Evolutionary conservation across 768 basidiomycete species (phyloP).

Genomic region (Crepidotus variabilis): DNA sequence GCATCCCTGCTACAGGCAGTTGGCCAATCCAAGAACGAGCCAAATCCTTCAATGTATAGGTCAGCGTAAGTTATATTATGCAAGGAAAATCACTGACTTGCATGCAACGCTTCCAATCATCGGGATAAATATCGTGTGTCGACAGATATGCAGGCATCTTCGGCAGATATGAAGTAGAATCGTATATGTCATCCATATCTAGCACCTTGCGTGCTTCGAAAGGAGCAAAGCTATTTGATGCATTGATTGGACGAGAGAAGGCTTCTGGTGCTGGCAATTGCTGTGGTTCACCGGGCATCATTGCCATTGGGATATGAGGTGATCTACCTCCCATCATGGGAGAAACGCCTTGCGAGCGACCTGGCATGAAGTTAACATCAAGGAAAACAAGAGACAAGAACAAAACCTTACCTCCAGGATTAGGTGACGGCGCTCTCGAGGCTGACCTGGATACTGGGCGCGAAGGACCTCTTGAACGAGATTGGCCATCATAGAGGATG

Average conservation of each 20-base stretch:
- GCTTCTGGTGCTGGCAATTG: conserved; percentile 65
- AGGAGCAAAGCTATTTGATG: conserved; percentile 59
- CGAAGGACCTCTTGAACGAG: conserved; percentile 28
- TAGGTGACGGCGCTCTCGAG: conserved; percentile 32
- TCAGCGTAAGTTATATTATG: neutral
- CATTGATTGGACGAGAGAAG: conserved; percentile 71
- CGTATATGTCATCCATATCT: conserved; percentile 73
- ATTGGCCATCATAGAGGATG: conserved; percentile 50
- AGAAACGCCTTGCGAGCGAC: neutral
- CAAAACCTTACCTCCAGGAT: conserved; percentile 24
- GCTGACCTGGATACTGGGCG: conserved; percentile 7
- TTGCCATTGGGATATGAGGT: conserved; percentile 27
- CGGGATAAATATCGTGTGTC: conserved; percentile 72
- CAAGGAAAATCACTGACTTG: conserved; percentile 41
- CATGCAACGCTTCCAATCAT: conserved; percentile 81
- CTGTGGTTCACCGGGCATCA: conserved; percentile 29
- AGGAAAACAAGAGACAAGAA: conserved; percentile 12
- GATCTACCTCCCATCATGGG: conserved; percentile 22
- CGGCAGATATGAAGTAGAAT: conserved; percentile 41
- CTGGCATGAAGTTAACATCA: neutral
- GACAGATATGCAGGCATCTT: conserved; percentile 70
- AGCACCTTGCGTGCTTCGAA: conserved; percentile 71
- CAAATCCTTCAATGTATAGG: conserved; percentile 48
- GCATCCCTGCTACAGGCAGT: conserved; percentile 56
- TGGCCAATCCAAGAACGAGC: conserved; percentile 74